Evolutionary conservation across 106 monocot species (phyloP), one percentile per base, ranked within the genome.

Genomic region (Xerophyta viscosa): DNA sequence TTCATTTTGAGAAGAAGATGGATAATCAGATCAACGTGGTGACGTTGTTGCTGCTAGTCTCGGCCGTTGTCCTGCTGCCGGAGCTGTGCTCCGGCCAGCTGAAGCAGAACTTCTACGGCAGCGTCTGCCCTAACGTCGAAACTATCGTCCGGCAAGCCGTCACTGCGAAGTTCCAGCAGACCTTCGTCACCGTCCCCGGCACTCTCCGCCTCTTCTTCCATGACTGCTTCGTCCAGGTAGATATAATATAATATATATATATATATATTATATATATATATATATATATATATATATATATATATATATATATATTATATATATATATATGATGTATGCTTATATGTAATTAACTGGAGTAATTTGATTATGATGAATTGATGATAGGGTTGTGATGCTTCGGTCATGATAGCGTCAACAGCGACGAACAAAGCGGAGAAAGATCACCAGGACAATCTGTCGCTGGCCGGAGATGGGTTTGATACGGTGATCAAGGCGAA

Each of bases 181-280:
- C 82, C 26, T 82, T 82, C 56, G 73, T 74, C 45, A 74, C 91
- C 15, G 60, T 70, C 29, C 86, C 82, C 17, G n/a, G 51, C 27
- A 92, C 91, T 4, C 75, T 92, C 39, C 75, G 86, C 24, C 81
- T 92, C 64, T 92, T 86, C 82, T 86, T 86, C 70, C 91, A 92
- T 24, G 91, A 92, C 53, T 92, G 91, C 76, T 64, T 86, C 33
- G 86, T 92, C 1, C 20, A 74, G 30, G 74, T 73, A 50, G 15
- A 28, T 6, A 5, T 10, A 33, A 5, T 33, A 10, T 10, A 10
- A 33, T 33, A 6, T 6, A 33, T 6, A 10, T 6, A 33, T n/a
- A n/a, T n/a, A n/a, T n/a, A n/a, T n/a, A n/a, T n/a, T n/a, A n/a
- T n/a, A n/a, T n/a, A n/a, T n/a, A n/a, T n/a, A n/a, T n/a, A n/a